Conservation (phyloP, 2,329 filamentous ascomycete genomes). For the Sclerotinia glacialis region DNA sequence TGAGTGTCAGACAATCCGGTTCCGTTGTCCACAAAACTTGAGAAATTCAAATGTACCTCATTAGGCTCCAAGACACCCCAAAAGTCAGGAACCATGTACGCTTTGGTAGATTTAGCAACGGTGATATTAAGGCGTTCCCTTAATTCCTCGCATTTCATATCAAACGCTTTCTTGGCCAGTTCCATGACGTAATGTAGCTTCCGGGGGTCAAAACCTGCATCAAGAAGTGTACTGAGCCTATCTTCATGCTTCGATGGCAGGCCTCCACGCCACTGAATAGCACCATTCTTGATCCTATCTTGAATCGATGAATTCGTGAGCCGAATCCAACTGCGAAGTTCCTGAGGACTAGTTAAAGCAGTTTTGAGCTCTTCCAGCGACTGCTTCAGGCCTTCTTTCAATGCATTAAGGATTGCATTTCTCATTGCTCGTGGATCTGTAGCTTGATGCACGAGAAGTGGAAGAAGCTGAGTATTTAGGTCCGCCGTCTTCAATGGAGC, state of each 20-base stretch:
- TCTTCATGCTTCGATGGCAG: slow-evolving; percentile 44
- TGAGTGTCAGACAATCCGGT: slow-evolving; percentile 53
- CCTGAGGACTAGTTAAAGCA: slow-evolving; percentile 49
- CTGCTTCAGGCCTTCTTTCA: slow-evolving; percentile 49
- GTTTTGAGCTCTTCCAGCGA: slow-evolving; percentile 53
- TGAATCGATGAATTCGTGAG: slow-evolving; percentile 45
- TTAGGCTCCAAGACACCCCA: slow-evolving; percentile 56
- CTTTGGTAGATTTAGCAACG: slow-evolving; percentile 58
- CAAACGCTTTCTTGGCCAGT: slow-evolving; percentile 38
- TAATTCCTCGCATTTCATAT: slow-evolving; percentile 34
- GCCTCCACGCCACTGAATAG: slow-evolving; percentile 29
- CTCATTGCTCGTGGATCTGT: slow-evolving; percentile 47
- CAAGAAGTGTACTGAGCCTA: slow-evolving; percentile 53
- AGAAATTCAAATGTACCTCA: slow-evolving; percentile 68
- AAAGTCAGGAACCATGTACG: slow-evolving; percentile 69
- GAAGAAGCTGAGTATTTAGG: slow-evolving; percentile 67
- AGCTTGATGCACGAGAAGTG: slow-evolving; percentile 62
- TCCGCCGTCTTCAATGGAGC: slow-evolving; percentile 49
- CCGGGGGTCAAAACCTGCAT: slow-evolving; percentile 57
- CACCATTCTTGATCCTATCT: slow-evolving; percentile 37
- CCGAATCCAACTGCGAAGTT: slow-evolving; percentile 55
- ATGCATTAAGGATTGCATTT: slow-evolving; percentile 47
- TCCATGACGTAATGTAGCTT: slow-evolving; percentile 50
- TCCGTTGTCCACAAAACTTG: slow-evolving; percentile 53
- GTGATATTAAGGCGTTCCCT: slow-evolving; percentile 59